These are phyloP conservation scores for Calocera cornea DNA, from an alignment of 768 basidiomycete genomes.

Conservation along the genomic window DNA sequence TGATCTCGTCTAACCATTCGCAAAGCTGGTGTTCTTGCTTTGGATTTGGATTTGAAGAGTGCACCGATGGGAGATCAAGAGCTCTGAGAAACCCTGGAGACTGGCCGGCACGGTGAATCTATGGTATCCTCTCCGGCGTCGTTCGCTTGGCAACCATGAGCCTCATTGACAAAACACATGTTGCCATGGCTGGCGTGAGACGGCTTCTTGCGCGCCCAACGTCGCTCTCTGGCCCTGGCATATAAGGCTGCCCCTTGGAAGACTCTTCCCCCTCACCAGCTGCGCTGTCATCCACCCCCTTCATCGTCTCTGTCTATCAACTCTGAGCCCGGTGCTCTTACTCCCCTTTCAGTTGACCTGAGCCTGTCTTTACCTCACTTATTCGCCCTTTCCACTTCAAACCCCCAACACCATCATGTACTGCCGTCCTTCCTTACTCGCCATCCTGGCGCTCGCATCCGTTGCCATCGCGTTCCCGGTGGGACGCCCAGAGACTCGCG, in stretches of 20 bases:
- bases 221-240: not conserved
- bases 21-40: not conserved
- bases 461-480: not conserved
- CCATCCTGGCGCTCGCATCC: not conserved
- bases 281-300: not conserved
- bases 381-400: not conserved
- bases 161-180: not conserved
- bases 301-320: slow-evolving; percentile 6
- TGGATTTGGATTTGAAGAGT: not conserved
- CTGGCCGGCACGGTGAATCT: not conserved
- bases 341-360: slow-evolving; percentile 5
- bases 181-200: slow-evolving; percentile 5
- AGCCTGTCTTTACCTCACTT: not conserved
- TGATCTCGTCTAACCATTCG: not conserved
- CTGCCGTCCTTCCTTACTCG: not conserved
- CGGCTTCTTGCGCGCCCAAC: not conserved
- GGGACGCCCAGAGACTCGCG: not conserved
- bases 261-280: not conserved
- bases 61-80: not conserved
- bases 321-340: slow-evolving; percentile 2
- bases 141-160: slow-evolving; percentile 1
- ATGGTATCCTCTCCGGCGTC: slow-evolving; percentile 1
- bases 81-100: not conserved
- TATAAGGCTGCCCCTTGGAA: not conserved
- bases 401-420: not conserved